Conservation (phyloP, 2,329 filamentous ascomycete genomes). For the Aspergillus sclerotialis region DNA sequence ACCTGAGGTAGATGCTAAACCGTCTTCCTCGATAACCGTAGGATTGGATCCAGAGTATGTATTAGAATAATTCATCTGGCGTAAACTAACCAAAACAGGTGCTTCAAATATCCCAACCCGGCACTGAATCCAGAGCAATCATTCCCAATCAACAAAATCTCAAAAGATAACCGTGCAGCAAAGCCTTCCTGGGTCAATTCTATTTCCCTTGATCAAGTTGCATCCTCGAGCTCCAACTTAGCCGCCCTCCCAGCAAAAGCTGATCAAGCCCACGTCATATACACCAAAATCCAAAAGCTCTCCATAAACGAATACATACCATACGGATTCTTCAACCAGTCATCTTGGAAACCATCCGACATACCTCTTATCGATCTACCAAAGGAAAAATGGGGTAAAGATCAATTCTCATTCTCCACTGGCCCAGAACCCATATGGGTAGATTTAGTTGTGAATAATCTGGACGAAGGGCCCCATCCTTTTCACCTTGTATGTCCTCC, state of each 20-base stretch:
- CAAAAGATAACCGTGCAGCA: background rate
- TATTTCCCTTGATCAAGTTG: conserved; percentile 21
- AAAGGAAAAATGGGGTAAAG: conserved; percentile 33
- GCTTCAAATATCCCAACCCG: conserved; percentile 41
- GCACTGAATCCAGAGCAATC: conserved; percentile 33
- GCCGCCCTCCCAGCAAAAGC: conserved; percentile 20
- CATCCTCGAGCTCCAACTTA: conserved; percentile 20
- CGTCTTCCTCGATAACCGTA: conserved; percentile 24
- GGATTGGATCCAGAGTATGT: conserved; percentile 32
- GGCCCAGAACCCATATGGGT: conserved; percentile 32
- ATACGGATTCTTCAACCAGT: conserved; percentile 43
- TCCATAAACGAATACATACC: conserved; percentile 37
- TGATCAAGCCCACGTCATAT: conserved; percentile 39
- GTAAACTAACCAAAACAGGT: conserved; percentile 14
- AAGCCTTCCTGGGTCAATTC: conserved; percentile 2
- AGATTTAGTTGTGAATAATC: conserved; percentile 45
- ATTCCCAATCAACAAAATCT: conserved; percentile 21
- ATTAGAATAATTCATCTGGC: too few relatives aligned
- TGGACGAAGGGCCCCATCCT: conserved; percentile 45
- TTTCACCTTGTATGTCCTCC: conserved; percentile 39
- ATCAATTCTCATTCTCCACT: conserved; percentile 34
- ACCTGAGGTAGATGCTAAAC: conserved; percentile 1
- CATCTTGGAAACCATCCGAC: conserved; percentile 32
- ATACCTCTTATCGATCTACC: conserved; percentile 28
- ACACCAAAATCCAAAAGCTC: conserved; percentile 41